These are phyloP conservation scores for Coniella lustricola DNA, from an alignment of 2,329 filamentous ascomycete species.

Conservation along the genomic window DNA sequence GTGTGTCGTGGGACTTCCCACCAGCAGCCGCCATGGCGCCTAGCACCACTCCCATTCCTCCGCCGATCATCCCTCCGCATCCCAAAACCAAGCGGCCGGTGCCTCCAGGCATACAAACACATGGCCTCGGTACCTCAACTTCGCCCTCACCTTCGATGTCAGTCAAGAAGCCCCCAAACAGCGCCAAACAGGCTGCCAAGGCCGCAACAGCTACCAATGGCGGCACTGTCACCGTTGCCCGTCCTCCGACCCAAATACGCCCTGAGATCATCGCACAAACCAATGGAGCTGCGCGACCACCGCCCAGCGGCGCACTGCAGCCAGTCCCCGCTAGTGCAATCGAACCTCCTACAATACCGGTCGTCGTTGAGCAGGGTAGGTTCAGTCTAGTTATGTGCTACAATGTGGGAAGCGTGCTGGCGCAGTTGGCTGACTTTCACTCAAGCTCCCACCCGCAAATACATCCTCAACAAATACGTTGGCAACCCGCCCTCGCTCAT, in stretches of 20 bases:
- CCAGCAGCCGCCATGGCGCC: constrained; percentile 41
- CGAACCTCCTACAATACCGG: constrained; percentile 7
- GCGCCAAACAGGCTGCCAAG: constrained; percentile 43
- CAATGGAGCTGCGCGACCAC: constrained; percentile 8
- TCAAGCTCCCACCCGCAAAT: constrained; percentile 29
- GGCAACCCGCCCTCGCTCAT: constrained; percentile 74
- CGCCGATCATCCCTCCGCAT: constrained; percentile 31
- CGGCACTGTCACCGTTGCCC: constrained; percentile 40
- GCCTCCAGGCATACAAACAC: constrained; percentile 59
- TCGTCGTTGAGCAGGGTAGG: constrained; percentile 37
- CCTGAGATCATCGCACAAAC: constrained; percentile 36
- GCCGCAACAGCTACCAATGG: constrained; percentile 34
- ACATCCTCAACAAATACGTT: constrained; percentile 27
- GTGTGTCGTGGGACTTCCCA: constrained; percentile 3
- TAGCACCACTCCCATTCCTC: constrained; percentile 41
- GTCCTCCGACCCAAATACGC: constrained; percentile 50
- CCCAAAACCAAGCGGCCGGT: constrained; percentile 62
- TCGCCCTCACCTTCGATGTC: constrained; percentile 54
- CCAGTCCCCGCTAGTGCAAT: constrained; percentile 4
- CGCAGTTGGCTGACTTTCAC: constrained; percentile 1
- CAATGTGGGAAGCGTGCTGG: neutral
- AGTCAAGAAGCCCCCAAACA: constrained; percentile 42
- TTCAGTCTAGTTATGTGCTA: neutral
- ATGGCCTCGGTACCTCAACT: constrained; percentile 50
- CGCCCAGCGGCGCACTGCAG: constrained; percentile 10